Percentiles rank a stretch among this genome's conserved stretches.
phyloP scores from a whole-genome alignment of 805 yeast species.

The Saccharomyces paradoxus region DNA sequence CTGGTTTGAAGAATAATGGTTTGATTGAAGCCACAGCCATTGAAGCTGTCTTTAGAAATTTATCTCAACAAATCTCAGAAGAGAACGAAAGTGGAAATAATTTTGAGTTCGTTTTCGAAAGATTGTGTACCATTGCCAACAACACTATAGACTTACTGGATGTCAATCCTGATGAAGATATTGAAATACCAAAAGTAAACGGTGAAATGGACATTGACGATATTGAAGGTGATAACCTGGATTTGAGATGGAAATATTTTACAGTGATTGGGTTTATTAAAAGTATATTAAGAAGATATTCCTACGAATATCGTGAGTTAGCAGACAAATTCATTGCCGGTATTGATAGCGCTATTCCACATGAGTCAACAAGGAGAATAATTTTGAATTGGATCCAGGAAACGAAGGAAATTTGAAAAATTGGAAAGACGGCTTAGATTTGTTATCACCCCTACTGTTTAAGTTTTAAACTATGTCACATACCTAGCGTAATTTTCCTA shows the following conservation, averaged over 20 bases:
- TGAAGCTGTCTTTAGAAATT: constrained; percentile 36
- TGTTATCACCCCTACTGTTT: neutral
- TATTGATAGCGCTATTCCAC: constrained; percentile 28
- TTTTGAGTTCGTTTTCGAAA: constrained; percentile 26
- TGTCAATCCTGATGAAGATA: constrained; percentile 9
- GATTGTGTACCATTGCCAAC: constrained; percentile 17
- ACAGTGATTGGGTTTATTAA: constrained; percentile 32
- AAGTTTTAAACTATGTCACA: neutral
- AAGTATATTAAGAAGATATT: constrained; percentile 36
- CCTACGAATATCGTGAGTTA: constrained; percentile 34
- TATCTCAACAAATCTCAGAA: constrained; percentile 18
- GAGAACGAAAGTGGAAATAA: constrained; percentile 21
- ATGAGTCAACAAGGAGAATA: constrained; percentile 25
- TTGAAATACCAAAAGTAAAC: constrained; percentile 12
- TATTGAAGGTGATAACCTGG: constrained; percentile 20
- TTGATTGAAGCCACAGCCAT: constrained; percentile 39
- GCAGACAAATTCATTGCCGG: constrained; percentile 30
- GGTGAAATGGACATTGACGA: constrained; percentile 23
- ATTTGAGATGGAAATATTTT: constrained; percentile 37
- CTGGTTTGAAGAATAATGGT: constrained; percentile 27
- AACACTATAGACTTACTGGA: constrained; percentile 15
- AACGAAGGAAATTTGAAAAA: constrained; percentile 16
- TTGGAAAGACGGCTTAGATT: neutral
- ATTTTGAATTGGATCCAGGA: constrained; percentile 31
- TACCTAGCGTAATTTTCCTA: neutral